Evolutionary conservation across 164 flowering plant genomes (phyloP), one percentile per base, ranked within the genome.

Genomic region (Kingdonia uniflora): DNA sequence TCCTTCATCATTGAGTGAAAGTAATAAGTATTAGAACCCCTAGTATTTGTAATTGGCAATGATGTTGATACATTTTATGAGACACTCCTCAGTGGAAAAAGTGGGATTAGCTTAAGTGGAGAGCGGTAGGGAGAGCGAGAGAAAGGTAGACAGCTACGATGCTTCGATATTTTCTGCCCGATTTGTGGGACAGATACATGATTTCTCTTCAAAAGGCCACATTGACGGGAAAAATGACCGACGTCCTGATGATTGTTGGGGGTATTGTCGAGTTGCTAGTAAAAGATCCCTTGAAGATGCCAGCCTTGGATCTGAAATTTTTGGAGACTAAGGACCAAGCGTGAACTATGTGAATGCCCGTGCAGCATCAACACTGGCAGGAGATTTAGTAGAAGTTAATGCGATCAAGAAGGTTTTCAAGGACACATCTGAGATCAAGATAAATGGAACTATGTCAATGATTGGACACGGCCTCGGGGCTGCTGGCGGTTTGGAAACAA

Each of bases 221-320:
- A 77, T 82, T 59, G 89, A 80, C 55, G 80, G 85, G 45, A 84
- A 84, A 68, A 81, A 74, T 50, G 85, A 81, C 51, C 80, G 88
- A 1, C 79, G 86, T 1, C 80, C 78, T n/a, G 88, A 84, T 68
- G 82, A 84, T 54, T 76, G 77, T 63, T 78, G 79, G 85, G 65
- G 84, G 55, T 82, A 85, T 56, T 76, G 85, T 59, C 45, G 81
- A 8, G 87, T 80, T 56, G 85, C 84, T 65, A 89, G 94, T 1
- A 80, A 47, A 52, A 76, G 58, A 42, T 82, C 92, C 40, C 85
- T 84, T 58, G 87, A 77, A 29, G 78, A 81, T 67, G 83, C 80
- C 52, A 74, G 54, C 42, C 79, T 83, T 24, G 80, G 81, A 52
- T 59, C 76, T 13, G 60, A 75, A 54, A 70, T 61, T 17, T 78